Evolutionary conservation across 177 flowering plant genomes (phyloP), one percentile per base, ranked within the genome.

Genomic region (Vitis hybrid): DNA sequence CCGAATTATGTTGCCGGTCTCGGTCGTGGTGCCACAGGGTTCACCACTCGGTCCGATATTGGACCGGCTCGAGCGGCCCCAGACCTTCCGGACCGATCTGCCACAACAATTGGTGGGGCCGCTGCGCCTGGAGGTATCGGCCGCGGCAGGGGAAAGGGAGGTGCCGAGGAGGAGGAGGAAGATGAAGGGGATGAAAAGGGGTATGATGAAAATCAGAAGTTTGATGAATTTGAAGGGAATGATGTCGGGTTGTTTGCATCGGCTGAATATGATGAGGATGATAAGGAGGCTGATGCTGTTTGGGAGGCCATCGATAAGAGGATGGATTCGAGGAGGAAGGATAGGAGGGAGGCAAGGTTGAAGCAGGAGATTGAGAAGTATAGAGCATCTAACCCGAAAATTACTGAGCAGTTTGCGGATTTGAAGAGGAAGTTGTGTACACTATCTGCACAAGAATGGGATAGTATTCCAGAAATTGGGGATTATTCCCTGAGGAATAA

Each of bases 11-110:
- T 95, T 3, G 97, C 98, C 2, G 98, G 98, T 10, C 81, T 95
- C 1, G 99, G 98, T 8, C 94, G 98, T 74, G 98, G 97, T 56
- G 99, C 99, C 52, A 95, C 98, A 2, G 99, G 98, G 0, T 95
- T 95, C 82, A 95, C 98, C 40, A 95, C 99, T 40, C 86, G 97
- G 56, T 95, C 99, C 8, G 98, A 95, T 82, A 95, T 95, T 51
- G 98, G 99, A 3, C 99, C 97, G 0, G 97, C 99, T 4, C 80
- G 97, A 3, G 95, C 97, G 5, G 97, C 97, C 2, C 96, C 98
- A 0, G 98, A 94, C 72, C 81, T 94, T 1, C 99, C 98, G 0
- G 97, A 93, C 56, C 72, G 97, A 11, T 86, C 95, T 4, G 87
- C 90, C 1, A 70, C 87, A 1, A 69, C 88, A 0, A 76, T 78